A percentile compares a stretch with the other conserved stretches of the same genome.
These are phyloP conservation scores for Babesia sp. DNA, from an alignment of 169 alveolate genomes.

Conservation along the genomic window DNA sequence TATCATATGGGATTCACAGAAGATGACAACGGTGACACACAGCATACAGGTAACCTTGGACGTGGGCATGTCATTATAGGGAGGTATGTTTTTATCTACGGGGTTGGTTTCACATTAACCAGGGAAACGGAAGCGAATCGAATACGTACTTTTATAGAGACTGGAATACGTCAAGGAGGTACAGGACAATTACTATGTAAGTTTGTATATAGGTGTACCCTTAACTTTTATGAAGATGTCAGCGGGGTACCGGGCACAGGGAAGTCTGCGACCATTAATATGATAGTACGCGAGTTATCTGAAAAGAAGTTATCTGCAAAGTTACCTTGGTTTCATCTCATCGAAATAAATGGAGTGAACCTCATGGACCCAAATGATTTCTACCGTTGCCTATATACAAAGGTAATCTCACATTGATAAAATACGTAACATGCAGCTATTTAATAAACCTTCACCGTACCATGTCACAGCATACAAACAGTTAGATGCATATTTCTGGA, in stretches of 20 bases:
- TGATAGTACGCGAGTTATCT: conserved; percentile 58
- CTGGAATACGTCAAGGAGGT: conserved; percentile 78
- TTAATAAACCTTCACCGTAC: conserved; percentile 18
- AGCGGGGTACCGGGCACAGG: conserved; percentile 87
- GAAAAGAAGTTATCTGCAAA: conserved; percentile 35
- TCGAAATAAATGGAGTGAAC: conserved; percentile 76
- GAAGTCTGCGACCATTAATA: conserved; percentile 79
- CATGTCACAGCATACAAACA: conserved; percentile 18
- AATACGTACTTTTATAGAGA: conserved; percentile 71
- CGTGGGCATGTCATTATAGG: conserved; percentile 16
- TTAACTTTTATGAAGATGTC: conserved; percentile 27
- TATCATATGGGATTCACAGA: conserved; percentile 5
- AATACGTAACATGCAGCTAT: conserved; percentile 2
- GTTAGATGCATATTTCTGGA: conserved; percentile 41
- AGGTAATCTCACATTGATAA: conserved; percentile 24
- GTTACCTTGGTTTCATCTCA: conserved; percentile 73
- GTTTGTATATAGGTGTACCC: neutral
- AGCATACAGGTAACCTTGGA: neutral
- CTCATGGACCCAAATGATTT: conserved; percentile 76
- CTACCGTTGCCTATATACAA: conserved; percentile 67
- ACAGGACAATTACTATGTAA: conserved; percentile 75
- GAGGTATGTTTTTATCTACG: conserved; percentile 9
- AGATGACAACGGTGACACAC: neutral
- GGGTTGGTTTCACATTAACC: conserved; percentile 12
- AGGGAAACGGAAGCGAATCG: conserved; percentile 75